These are phyloP conservation scores for Rhizophagus prolifer DNA, from an alignment of 192 early-diverging fungal species.

Conservation along the genomic window DNA sequence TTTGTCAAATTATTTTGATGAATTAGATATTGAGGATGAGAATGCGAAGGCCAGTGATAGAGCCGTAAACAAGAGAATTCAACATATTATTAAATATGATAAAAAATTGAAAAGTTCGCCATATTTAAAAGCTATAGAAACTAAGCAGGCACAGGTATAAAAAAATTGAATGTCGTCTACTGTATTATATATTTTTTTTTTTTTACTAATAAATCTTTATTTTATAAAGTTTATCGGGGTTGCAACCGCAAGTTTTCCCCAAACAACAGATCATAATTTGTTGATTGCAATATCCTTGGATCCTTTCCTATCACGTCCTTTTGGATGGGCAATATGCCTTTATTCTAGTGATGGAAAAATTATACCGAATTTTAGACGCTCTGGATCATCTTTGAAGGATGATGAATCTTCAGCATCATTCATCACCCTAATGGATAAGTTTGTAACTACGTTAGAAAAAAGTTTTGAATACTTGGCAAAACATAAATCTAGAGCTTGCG, in stretches of 20 bases:
- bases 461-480: conserved; percentile 12
- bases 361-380: neutral
- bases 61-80: neutral
- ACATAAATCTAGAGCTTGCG: conserved; percentile 9
- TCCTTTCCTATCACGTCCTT: conserved; percentile 18
- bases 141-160: conserved; percentile 13
- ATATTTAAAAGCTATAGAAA: conserved; percentile 4
- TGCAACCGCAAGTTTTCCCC: conserved; percentile 3
- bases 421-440: conserved; percentile 15
- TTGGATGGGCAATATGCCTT: conserved; percentile 24
- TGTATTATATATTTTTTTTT: too few relatives aligned
- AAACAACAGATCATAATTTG: conserved; percentile 22
- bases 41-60: neutral
- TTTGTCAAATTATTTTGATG: conserved; percentile 10
- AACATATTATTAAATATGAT: conserved; percentile 24
- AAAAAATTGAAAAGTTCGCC: neutral
- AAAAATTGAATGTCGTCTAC: too few relatives aligned
- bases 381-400: conserved; percentile 4
- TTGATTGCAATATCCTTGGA: conserved; percentile 27
- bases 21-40: neutral
- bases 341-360: conserved; percentile 16
- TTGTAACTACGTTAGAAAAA: conserved; percentile 22
- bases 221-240: conserved; percentile 15
- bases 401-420: conserved; percentile 5
- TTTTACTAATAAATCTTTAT: neutral